These are phyloP conservation scores for Cladosporium sp. DNA, from an alignment of 2,329 filamentous ascomycete species.

Conservation along the genomic window DNA sequence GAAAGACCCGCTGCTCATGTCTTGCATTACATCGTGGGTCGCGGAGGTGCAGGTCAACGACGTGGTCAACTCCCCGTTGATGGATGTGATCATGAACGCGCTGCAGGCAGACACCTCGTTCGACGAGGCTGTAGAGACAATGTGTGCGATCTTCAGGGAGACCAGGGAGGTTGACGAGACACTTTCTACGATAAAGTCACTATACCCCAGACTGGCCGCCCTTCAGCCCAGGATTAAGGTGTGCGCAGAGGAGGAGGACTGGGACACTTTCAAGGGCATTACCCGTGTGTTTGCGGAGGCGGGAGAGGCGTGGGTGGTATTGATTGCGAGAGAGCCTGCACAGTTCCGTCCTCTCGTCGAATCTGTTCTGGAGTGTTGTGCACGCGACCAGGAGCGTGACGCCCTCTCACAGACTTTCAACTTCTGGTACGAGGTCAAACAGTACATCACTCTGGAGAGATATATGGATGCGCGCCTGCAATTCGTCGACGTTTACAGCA, in stretches of 20 bases:
- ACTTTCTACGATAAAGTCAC: constrained; percentile 68
- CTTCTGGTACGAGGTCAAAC: constrained; percentile 98
- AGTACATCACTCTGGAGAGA: constrained; percentile 84
- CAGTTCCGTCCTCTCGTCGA: constrained; percentile 84
- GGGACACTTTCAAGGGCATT: constrained; percentile 77
- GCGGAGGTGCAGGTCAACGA: constrained; percentile 80
- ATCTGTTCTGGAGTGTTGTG: constrained; percentile 83
- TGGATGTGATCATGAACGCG: constrained; percentile 73
- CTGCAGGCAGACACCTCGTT: constrained; percentile 71
- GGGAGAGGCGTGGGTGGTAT: constrained; percentile 87
- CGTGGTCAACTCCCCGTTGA: constrained; percentile 76
- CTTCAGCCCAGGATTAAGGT: constrained; percentile 70
- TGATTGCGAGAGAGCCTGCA: constrained; percentile 75
- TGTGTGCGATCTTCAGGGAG: constrained; percentile 86
- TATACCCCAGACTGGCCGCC: constrained; percentile 74
- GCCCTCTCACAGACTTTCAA: constrained; percentile 89
- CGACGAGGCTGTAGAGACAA: constrained; percentile 82
- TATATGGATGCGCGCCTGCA: constrained; percentile 76
- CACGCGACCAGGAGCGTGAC: constrained; percentile 80
- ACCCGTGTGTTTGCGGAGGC: constrained; percentile 89
- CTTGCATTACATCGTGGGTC: constrained; percentile 95
- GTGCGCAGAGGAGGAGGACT: constrained; percentile 72
- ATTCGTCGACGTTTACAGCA: constrained; percentile 75
- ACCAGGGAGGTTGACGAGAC: constrained; percentile 92
- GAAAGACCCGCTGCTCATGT: constrained; percentile 82